A percentile compares a stretch with the other conserved stretches of the same genome.
phyloP scores from a whole-genome alignment of 352 stramenopile genomes.

The Globisporangium alternatum region DNA sequence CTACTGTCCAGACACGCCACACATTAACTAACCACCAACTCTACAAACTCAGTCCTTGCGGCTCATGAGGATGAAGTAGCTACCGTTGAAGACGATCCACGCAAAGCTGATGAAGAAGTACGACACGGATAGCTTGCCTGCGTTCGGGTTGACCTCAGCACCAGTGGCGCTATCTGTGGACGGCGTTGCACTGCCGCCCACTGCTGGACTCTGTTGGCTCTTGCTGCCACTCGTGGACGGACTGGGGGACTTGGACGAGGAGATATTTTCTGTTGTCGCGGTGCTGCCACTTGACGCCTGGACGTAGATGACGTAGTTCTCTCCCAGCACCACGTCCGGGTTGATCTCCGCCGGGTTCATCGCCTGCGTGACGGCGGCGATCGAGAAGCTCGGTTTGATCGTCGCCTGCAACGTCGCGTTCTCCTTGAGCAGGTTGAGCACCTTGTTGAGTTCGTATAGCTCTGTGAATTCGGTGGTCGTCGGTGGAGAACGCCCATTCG shows the following conservation, averaged over 20 bases:
- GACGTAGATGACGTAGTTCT: constrained; percentile 20
- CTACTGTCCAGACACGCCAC: neutral
- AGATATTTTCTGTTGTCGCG: neutral
- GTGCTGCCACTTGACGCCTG: constrained; percentile 7
- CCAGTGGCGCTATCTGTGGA: neutral
- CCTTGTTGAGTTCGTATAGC: constrained; percentile 26
- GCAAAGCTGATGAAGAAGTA: constrained; percentile 23
- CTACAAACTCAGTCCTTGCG: constrained; percentile 8
- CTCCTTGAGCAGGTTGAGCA: constrained; percentile 31
- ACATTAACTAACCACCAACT: neutral
- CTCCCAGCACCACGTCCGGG: constrained; percentile 23
- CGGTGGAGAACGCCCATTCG: constrained; percentile 14
- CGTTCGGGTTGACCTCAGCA: neutral
- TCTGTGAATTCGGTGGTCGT: constrained; percentile 23
- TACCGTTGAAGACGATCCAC: constrained; percentile 25
- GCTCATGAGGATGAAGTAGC: constrained; percentile 26
- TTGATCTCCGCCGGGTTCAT: constrained; percentile 23
- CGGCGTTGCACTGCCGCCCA: no score
- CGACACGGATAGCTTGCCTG: constrained; percentile 11
- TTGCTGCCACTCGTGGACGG: neutral
- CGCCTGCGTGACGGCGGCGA: neutral
- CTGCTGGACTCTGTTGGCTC: neutral
- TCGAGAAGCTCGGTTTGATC: constrained; percentile 19
- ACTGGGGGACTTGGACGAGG: neutral
- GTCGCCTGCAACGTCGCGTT: constrained; percentile 23